Base-by-base conservation (phyloP, 75 land plant genomes). In the Selaginella moellendorffii region DNA sequence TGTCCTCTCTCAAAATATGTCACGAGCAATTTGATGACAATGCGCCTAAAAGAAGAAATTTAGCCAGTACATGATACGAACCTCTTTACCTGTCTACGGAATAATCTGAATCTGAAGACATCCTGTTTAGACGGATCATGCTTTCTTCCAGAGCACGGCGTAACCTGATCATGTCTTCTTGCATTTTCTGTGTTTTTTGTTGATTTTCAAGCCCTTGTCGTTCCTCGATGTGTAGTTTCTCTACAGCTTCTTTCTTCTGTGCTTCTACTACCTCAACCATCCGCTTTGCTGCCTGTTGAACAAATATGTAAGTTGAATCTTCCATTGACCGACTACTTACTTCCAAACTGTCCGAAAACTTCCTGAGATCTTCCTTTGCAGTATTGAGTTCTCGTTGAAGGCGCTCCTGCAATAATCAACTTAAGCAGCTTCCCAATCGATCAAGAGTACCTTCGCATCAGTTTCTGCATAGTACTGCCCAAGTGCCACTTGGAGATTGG, bases 381-480 rank as follows among this genome's bases (percentile, higher is more conserved):
- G 67, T 23, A 62, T 77, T 66, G 61, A 90, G 78, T 53, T 90
- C 92, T 31, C 74, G 62, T 46, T 72, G 82, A 58, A 95, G 56
- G 2, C 82, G 85, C 36, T 86, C 97, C 99, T 95, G 69, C 10
- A 14, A 36, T 14, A 36, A 14, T 5, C 5, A 36, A 36, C 46
- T 36, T 36, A 14, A 36, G 5, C 14, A 36, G 10, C 5, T 36
- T 36, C 5, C 5, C 14, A 36, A 36, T 36, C n/a, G 19, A 56
- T 2, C n/a, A 20, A 8, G n/a, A 20, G 8, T 56, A 95, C 99
- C 91, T 88, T 92, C 20, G 88, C 88, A 67, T 95, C 99, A 72
- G 82, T 84, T 77, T 95, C 99, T 69, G 99, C 99, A 73, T 84
- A 90, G 58, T 90, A 95, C 59, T 90, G 99, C 2, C 97, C 97